A percentile compares a stretch with the other conserved stretches of the same genome.
These are phyloP conservation scores for Hordeum marinum DNA, from an alignment of 176 grass and related monocot genomes.

Conservation along the genomic window DNA sequence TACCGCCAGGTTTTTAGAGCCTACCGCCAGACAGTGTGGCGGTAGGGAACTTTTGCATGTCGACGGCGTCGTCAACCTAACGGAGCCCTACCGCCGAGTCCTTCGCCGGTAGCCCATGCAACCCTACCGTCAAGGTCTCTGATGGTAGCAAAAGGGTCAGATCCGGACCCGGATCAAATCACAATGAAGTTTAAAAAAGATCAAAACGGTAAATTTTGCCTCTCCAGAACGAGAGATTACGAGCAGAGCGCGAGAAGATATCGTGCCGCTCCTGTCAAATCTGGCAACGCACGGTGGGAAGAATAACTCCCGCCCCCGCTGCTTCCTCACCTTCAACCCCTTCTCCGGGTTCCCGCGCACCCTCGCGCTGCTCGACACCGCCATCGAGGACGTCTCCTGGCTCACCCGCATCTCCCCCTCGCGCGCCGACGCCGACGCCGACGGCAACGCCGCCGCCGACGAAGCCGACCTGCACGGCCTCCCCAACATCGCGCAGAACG, in stretches of 20 bases:
- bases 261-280: neutral
- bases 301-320: conserved; percentile 52
- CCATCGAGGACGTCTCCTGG: conserved; percentile 78
- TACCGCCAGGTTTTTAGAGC: too few species aligned
- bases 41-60: too few species aligned
- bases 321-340: conserved; percentile 70
- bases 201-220: too few species aligned
- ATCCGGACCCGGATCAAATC: too few species aligned
- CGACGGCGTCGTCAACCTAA: too few species aligned
- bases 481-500: conserved; percentile 72
- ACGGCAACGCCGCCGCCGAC: conserved; percentile 1
- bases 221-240: neutral
- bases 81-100: too few species aligned
- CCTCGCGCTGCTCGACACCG: conserved; percentile 65
- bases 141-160: too few species aligned
- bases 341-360: conserved; percentile 53
- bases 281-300: neutral
- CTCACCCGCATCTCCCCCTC: conserved; percentile 68
- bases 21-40: too few species aligned
- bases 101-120: too few species aligned
- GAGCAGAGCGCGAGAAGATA: neutral
- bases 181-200: too few species aligned
- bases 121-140: too few species aligned
- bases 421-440: neutral
- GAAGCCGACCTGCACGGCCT: conserved; percentile 45